Evolutionary conservation across 2,329 filamentous ascomycete genomes (phyloP).

Genomic region (Fusarium siculi): DNA sequence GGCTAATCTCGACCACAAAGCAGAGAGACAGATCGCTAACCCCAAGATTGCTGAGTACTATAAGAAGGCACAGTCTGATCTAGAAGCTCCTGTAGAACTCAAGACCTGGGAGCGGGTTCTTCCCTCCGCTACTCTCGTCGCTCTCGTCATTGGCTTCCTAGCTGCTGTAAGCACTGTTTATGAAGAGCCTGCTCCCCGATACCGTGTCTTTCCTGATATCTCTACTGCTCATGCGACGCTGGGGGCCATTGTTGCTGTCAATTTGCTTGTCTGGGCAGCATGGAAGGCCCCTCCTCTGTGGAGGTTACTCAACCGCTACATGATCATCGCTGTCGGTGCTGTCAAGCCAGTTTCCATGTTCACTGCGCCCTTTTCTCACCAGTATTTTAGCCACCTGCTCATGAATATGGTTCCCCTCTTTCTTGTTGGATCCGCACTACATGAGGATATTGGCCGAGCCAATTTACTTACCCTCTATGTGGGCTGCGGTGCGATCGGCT

Average conservation of each 20-base stretch:
- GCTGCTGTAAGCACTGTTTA: constrained; percentile 61
- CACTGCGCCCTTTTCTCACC: constrained; percentile 76
- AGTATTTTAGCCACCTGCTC: constrained; percentile 67
- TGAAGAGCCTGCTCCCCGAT: constrained; percentile 61
- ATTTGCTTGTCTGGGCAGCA: constrained; percentile 64
- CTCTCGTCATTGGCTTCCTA: constrained; percentile 57
- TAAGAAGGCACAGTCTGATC: constrained; percentile 60
- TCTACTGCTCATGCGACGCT: constrained; percentile 73
- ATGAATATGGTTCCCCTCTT: constrained; percentile 74
- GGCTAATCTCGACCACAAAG: constrained; percentile 51
- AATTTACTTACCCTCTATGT: constrained; percentile 76
- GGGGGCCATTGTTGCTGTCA: constrained; percentile 68
- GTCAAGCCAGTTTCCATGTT: constrained; percentile 71
- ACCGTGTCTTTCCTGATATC: constrained; percentile 68
- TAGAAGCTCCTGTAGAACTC: constrained; percentile 64
- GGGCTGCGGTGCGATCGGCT: constrained; percentile 66
- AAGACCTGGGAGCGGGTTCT: constrained; percentile 62
- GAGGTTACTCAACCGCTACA: constrained; percentile 74
- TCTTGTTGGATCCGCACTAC: constrained; percentile 73
- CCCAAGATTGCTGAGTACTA: constrained; percentile 53
- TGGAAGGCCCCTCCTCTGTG: constrained; percentile 76
- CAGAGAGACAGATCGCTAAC: constrained; percentile 53
- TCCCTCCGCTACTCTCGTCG: constrained; percentile 62
- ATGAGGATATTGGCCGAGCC: constrained; percentile 76
- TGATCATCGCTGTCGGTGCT: constrained; percentile 72